Base-by-base conservation (phyloP, 331 rosid genomes). In the Stylosanthes scabra region DNA sequence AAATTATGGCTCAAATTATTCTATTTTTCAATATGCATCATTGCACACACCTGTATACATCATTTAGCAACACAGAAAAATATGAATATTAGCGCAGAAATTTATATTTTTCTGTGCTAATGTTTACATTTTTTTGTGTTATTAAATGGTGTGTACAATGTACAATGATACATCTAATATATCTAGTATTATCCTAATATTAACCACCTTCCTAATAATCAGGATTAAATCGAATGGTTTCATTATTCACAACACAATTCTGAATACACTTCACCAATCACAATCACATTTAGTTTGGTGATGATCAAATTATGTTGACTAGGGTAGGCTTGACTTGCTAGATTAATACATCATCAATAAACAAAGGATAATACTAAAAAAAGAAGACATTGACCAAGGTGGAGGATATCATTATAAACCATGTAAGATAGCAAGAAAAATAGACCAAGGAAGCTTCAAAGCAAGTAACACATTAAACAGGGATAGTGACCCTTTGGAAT, bases 401-500 rank as follows among this genome's bases (percentile, higher is more conserved):
- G 60, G 10, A 3, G 14, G 14, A 60, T 52, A 67, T 16, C 67
- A 11, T 42, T 60, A 68, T 56, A 68, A 54, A 52, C 31, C 20
- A 47, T 11, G 49, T 42, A 15, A 68, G 73, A 52, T 15, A 52
- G n/a, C n/a, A 4, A 14, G 28, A 42, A 72, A 57, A 72, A 57
- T 60, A 3, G 87, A 85, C 78, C 1, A 57, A 77, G 63, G 90
- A 80, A 68, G 69, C 41, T 83, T 80, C 89, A 2, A 2, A 16
- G 83, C 11, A 76, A 41, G 39, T 34, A 34, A 34, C 39, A 34
- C 39, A 34, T 34, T 29, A 61, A 66, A 14, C 63, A 27, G 3
- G 3, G 80, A 74, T 2, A 56, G 58, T 15, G 74, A 9, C 56
- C 3, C 16, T 4, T 11, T 44, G 49, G 39, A 34, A 6, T 34